A percentile compares a stretch with the other conserved stretches of the same genome.
Conservation (phyloP, 768 basidiomycete genomes). For the Cystobasidium tubakii region DNA sequence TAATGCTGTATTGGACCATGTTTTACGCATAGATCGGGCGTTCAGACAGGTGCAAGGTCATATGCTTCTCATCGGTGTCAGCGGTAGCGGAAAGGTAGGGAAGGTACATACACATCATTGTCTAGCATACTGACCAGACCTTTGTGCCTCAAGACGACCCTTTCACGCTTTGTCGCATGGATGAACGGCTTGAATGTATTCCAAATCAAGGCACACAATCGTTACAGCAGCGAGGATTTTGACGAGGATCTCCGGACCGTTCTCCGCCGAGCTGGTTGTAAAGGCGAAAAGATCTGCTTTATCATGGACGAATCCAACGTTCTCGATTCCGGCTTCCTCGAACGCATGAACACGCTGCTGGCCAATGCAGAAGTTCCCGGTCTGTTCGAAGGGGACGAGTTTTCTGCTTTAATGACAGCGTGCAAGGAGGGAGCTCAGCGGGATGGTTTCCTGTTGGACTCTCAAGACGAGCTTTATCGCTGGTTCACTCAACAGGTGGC, state of each 20-base stretch:
- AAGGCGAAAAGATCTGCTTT: conserved; percentile 98
- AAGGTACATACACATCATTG: too few relatives aligned
- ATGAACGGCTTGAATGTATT: conserved; percentile 99
- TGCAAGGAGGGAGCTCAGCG: conserved; percentile 99
- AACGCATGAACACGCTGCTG: conserved; percentile 98
- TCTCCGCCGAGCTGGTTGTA: conserved; percentile 89
- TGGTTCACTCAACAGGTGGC: conserved; percentile 99
- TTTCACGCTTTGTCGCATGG: conserved; percentile 98
- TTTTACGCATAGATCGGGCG: conserved; percentile 93
- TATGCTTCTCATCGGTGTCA: conserved; percentile 90
- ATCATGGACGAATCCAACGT: conserved; percentile 99
- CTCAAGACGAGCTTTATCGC: conserved; percentile 90
- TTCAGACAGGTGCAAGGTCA: conserved; percentile 98
- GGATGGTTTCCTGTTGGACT: conserved; percentile 95
- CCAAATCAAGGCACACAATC: conserved; percentile 99
- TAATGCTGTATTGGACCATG: conserved; percentile 97
- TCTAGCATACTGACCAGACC: background rate
- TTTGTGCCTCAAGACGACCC: conserved; percentile 68
- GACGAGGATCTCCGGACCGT: conserved; percentile 95
- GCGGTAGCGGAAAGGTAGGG: conserved; percentile 94
- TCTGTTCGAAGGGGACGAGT: conserved; percentile 99
- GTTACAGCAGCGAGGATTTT: conserved; percentile 96
- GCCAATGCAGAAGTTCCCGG: conserved; percentile 99
- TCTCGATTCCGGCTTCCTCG: conserved; percentile 95
- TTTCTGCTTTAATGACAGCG: conserved; percentile 95